Base-by-base conservation (phyloP, 208 protist genomes). In the Acanthamoeba rhysodes region DNA sequence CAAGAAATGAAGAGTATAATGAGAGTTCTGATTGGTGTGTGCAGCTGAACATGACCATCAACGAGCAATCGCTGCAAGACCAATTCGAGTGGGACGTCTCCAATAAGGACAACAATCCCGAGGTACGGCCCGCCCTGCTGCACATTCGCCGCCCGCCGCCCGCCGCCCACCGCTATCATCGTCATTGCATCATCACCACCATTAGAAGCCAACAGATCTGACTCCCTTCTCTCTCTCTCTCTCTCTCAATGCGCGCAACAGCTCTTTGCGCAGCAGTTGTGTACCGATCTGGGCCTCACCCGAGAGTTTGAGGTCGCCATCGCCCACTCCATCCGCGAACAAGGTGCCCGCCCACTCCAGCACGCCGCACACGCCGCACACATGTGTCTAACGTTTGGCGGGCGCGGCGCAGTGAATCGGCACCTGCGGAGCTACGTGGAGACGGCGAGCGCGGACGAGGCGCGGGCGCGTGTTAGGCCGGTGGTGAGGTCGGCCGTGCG, bases 81-180 rank as follows among this genome's bases (percentile, higher is more conserved):
- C 88, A 94, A 62, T 94, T 94, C 29, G 88, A 94, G 50, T 94
- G 88, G 88, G 88, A 94, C 37, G 50, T 78, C 37, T 22, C 34
- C 59, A 55, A 94, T 62, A 74, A 78, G 22, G 59, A 29, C 0
- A 94, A 80, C 88, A 82, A 16, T 5, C 88, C 88, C 27, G 88
- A 94, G 88, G 55, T 41, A 41, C 37, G n/a, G n/a, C n/a, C n/a
- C n/a, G n/a, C n/a, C n/a, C n/a, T n/a, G n/a, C n/a, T n/a, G n/a
- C n/a, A n/a, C n/a, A n/a, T n/a, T n/a, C n/a, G n/a, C n/a, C n/a
- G n/a, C n/a, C n/a, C n/a, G n/a, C n/a, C n/a, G n/a, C n/a, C n/a
- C n/a, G n/a, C n/a, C n/a, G n/a, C n/a, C n/a, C n/a, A n/a, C n/a
- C n/a, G n/a, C n/a, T n/a, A n/a, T n/a, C n/a, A n/a, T n/a, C n/a